Percentiles rank a stretch among this genome's conserved stretches.
phyloP scores from a whole-genome alignment of 2,329 filamentous ascomycete genomes.

The Botrytis cinerea region DNA sequence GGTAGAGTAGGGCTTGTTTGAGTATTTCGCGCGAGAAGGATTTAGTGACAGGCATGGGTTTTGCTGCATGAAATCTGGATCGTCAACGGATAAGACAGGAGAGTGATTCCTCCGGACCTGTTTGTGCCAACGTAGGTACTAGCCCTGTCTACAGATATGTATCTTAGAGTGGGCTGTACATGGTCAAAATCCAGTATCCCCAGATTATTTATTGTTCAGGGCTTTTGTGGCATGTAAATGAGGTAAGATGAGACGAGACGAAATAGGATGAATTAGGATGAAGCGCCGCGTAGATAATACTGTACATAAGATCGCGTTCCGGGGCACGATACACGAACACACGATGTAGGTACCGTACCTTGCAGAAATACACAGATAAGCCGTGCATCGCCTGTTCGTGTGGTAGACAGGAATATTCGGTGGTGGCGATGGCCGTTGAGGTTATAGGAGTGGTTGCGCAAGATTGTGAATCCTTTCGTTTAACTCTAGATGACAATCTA shows the following conservation, averaged over 20 bases:
- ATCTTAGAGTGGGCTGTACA: neutral
- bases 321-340: neutral
- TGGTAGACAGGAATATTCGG: neutral
- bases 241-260: neutral
- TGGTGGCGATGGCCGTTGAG: constrained; percentile 8
- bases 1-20: neutral
- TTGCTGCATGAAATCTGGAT: constrained; percentile 20
- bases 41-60: constrained; percentile 6
- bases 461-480: constrained; percentile 15
- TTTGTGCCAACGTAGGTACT: neutral
- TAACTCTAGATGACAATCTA: neutral
- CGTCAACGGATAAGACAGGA: neutral
- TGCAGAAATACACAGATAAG: neutral
- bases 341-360: constrained; percentile 3
- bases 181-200: neutral
- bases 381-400: too few relatives aligned
- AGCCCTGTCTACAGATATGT: neutral
- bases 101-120: neutral
- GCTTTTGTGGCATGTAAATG: neutral
- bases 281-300: neutral
- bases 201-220: neutral
- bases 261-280: neutral
- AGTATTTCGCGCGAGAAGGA: constrained; percentile 17
- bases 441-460: neutral
- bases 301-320: neutral